These are phyloP conservation scores for Cryomyces antarcticus DNA, from an alignment of 495 filamentous ascomycete species.

Conservation along the genomic window DNA sequence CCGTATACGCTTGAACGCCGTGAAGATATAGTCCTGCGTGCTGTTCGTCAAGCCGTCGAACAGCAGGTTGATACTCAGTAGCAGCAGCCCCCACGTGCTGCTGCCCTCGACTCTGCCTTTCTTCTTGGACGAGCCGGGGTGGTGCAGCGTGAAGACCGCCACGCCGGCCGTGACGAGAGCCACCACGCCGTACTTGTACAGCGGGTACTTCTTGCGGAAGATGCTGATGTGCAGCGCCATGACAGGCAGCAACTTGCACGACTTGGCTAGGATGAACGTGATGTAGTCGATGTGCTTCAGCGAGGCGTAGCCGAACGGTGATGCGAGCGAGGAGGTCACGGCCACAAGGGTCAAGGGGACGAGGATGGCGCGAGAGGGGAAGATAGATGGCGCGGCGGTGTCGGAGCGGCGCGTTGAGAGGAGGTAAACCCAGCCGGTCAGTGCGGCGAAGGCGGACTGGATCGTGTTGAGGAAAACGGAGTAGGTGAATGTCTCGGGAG, in stretches of 20 bases:
- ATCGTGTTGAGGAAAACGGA: constrained; percentile 90
- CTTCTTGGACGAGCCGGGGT: constrained; percentile 53
- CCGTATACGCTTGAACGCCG: constrained; percentile 52
- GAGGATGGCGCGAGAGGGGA: constrained; percentile 54
- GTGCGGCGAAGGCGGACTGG: constrained; percentile 74
- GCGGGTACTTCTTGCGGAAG: constrained; percentile 73
- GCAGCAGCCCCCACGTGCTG: constrained; percentile 54
- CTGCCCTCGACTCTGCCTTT: constrained; percentile 30
- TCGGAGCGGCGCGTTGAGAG: constrained; percentile 27
- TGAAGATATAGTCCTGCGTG: constrained; percentile 90
- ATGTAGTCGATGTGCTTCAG: constrained; percentile 95
- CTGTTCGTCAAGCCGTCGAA: constrained; percentile 93
- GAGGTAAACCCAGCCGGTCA: constrained; percentile 68
- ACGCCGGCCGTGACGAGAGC: constrained; percentile 77
- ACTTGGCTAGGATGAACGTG: constrained; percentile 94
- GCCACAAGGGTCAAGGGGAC: constrained; percentile 69
- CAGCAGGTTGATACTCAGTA: constrained; percentile 80
- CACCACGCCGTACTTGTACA: constrained; percentile 94
- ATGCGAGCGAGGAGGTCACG: constrained; percentile 68
- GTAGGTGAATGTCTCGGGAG: constrained; percentile 61
- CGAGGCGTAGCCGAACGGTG: constrained; percentile 85
- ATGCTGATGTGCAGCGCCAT: constrained; percentile 91
- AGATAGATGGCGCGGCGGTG: constrained; percentile 37
- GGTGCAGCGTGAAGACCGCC: constrained; percentile 80
- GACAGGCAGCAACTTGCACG: constrained; percentile 90